Evolutionary conservation across 805 yeast genomes (phyloP).

Genomic region (Pichia nakasei): DNA sequence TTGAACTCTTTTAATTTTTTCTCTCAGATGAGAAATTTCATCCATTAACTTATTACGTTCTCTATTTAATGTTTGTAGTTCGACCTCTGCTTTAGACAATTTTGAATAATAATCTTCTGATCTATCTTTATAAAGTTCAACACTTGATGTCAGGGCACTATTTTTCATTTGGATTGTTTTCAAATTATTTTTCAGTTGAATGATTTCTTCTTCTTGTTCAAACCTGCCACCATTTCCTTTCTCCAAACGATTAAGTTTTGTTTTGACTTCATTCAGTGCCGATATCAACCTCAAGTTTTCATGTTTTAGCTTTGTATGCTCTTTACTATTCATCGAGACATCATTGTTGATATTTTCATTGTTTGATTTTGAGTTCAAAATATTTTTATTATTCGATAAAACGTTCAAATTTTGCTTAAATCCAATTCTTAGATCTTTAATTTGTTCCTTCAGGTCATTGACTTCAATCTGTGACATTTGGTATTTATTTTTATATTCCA

Average conservation of each 20-base stretch:
- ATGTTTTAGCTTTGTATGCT: slow-evolving; percentile 21
- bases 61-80: slow-evolving; percentile 52
- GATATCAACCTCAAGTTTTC: slow-evolving; percentile 29
- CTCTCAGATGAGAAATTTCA: slow-evolving; percentile 46
- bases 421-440: slow-evolving; percentile 16
- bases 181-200: slow-evolving; percentile 45
- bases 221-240: slow-evolving; percentile 19
- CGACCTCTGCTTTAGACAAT: slow-evolving; percentile 71
- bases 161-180: slow-evolving; percentile 51
- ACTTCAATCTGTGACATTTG: slow-evolving; percentile 39
- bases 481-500: slow-evolving; percentile 35
- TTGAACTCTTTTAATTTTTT: slow-evolving; percentile 37
- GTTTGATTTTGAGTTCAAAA: slow-evolving; percentile 1
- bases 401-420: slow-evolving; percentile 9
- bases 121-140: slow-evolving; percentile 57
- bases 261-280: slow-evolving; percentile 27
- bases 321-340: slow-evolving; percentile 14
- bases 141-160: slow-evolving; percentile 42
- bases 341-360: slow-evolving; percentile 1
- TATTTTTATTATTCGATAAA: slow-evolving; percentile 9
- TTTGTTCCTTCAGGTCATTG: slow-evolving; percentile 30
- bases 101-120: slow-evolving; percentile 68
- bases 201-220: slow-evolving; percentile 29
- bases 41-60: slow-evolving; percentile 45
- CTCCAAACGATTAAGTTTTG: slow-evolving; percentile 26